These are phyloP conservation scores for Penicillium sp. DNA, from an alignment of 2,329 filamentous ascomycete genomes.

Conservation along the genomic window DNA sequence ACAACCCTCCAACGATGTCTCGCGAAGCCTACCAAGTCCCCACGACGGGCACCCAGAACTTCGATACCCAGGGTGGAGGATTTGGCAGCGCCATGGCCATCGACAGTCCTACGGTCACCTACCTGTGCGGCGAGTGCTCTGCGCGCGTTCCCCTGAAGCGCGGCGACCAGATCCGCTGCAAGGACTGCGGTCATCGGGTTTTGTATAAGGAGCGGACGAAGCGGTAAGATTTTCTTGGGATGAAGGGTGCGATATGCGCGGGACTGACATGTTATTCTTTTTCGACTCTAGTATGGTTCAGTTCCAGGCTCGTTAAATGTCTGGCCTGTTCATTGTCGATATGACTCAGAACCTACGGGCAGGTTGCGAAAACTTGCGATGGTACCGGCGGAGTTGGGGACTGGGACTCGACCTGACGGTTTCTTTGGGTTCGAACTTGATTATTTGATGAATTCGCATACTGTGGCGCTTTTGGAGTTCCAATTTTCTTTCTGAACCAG, in stretches of 20 bases:
- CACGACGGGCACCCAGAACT: constrained; percentile 46
- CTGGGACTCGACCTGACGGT: constrained; percentile 5
- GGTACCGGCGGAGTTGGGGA: constrained; percentile 11
- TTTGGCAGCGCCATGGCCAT: constrained; percentile 40
- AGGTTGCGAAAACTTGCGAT: constrained; percentile 2
- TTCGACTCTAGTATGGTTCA: constrained; percentile 76
- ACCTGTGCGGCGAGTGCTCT: constrained; percentile 81
- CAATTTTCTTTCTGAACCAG: constrained; percentile 2
- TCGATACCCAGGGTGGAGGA: constrained; percentile 40
- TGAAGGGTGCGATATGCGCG: constrained; percentile 3
- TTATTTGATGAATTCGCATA: constrained; percentile 30
- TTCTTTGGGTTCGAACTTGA: constrained; percentile 12
- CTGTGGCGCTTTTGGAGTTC: constrained; percentile 33
- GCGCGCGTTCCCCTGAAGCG: constrained; percentile 70
- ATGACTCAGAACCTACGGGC: neutral
- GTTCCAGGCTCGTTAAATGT: constrained; percentile 79
- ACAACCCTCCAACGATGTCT: constrained; percentile 48
- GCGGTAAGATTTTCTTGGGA: constrained; percentile 59
- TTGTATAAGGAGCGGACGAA: constrained; percentile 98
- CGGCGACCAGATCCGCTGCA: constrained; percentile 78
- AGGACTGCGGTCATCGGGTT: constrained; percentile 90
- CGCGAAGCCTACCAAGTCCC: constrained; percentile 77
- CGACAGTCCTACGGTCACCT: constrained; percentile 60
- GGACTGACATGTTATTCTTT: constrained; percentile 14
- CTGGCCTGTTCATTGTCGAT: neutral